Base-by-base conservation (phyloP, 176 grass and related monocot genomes). In the Avena atlantica region DNA sequence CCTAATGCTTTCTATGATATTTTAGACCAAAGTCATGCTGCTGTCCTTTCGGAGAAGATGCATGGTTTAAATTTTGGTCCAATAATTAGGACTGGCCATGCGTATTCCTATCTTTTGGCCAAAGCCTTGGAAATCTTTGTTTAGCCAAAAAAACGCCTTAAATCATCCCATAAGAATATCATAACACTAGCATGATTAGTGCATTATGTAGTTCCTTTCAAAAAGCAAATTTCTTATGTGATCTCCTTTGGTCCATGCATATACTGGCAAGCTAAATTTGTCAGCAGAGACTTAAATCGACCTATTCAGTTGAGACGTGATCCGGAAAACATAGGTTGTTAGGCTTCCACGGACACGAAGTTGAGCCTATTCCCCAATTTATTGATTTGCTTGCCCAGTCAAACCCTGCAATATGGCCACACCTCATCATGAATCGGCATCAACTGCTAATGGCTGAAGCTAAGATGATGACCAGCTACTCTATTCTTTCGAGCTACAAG, bases 131-230 rank as follows among this genome's bases (percentile, higher is more conserved):
- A 59, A 61, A 73, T 21, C 10, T 24, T 73, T 73, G 42, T 48
- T 73, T 14, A 72, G 10, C n/a, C 0, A 73, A 49, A 49, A 1
- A 7, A 81, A 61, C 9, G 50, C 47, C 77, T 16, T 4, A 81
- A 49, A 23, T 36, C 49, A 23, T 36, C 49, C 9, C 1, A 24
- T 1, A 44, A 12, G 51, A 78, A 84, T 72, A 71, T 67, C 70
- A 75, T 89, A 86, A 71, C 42, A 70, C 6, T 42, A 71, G 40
- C 36, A 83, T 88, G 36, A 77, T 83, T 44, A 78, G 24, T 48
- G 63, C 37, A 78, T 49, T 51, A 51, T 83, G 11, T 3, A 59
- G 44, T 78, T 48, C 25, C 85, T 61, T 59, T 86, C 25, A 4
- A 23, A 77, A 83, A 19, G 76, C 13, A 25, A 23, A 60, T 76